Evolutionary conservation across 768 basidiomycete species (phyloP).

Genomic region (Kwoniella europaea): DNA sequence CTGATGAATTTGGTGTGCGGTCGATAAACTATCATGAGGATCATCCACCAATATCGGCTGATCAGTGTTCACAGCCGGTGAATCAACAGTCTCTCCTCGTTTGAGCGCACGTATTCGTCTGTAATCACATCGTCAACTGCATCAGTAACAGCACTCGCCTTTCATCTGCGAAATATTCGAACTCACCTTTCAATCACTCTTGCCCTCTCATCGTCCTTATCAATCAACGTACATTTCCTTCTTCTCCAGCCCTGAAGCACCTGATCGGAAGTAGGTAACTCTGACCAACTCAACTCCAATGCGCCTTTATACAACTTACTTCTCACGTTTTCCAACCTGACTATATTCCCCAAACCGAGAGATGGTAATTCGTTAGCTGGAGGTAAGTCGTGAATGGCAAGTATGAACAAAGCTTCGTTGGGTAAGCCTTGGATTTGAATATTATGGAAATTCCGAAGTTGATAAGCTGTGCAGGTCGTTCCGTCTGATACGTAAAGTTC

Average conservation of each 20-base stretch:
- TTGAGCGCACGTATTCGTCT: conserved; percentile 36
- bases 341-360: conserved; percentile 28
- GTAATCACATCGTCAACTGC: background rate
- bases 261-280: conserved; percentile 35
- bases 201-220: conserved; percentile 28
- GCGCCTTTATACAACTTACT: conserved; percentile 33
- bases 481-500: conserved; percentile 50
- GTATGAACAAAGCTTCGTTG: conserved; percentile 18
- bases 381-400: conserved; percentile 34
- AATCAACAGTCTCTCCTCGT: conserved; percentile 17
- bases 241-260: conserved; percentile 25
- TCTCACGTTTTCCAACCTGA: conserved; percentile 37
- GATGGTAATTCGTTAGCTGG: conserved; percentile 5
- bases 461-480: conserved; percentile 16
- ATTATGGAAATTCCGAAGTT: conserved; percentile 38
- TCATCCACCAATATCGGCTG: background rate
- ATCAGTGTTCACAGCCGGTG: background rate
- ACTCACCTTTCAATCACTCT: conserved; percentile 39
- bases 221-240: conserved; percentile 9
- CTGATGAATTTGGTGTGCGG: background rate
- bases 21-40: background rate
- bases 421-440: conserved; percentile 25
- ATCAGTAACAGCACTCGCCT: background rate
- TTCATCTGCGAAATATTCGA: background rate
- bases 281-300: conserved; percentile 41